phyloP scores from a whole-genome alignment of 345 rosid species.

The Eucalyptus victrix region DNA sequence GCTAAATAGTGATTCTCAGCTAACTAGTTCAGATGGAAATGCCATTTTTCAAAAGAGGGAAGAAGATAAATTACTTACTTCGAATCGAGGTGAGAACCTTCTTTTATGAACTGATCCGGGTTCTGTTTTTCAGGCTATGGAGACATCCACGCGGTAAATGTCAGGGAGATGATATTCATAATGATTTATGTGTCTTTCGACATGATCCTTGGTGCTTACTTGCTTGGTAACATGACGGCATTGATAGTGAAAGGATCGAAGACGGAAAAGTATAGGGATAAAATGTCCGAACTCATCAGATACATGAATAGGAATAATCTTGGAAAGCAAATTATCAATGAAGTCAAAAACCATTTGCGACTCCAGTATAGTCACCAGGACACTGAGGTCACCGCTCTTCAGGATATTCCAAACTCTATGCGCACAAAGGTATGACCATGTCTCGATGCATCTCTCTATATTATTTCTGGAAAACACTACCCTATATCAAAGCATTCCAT shows the following conservation, averaged over 20 bases:
- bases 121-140: conserved; percentile 58
- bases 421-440: conserved; percentile 42
- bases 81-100: not conserved
- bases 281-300: conserved; percentile 55
- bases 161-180: conserved; percentile 77
- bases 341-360: conserved; percentile 55
- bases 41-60: not conserved
- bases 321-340: conserved; percentile 37
- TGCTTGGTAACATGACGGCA: conserved; percentile 91
- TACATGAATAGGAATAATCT: conserved; percentile 65
- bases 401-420: conserved; percentile 72
- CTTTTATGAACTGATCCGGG: not conserved
- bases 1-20: not conserved
- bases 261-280: conserved; percentile 73
- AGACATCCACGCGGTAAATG: conserved; percentile 82
- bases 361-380: conserved; percentile 47
- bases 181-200: conserved; percentile 79
- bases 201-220: conserved; percentile 85
- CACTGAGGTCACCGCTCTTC: conserved; percentile 55
- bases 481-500: not conserved
- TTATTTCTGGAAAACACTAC: not conserved
- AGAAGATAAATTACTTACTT: not conserved
- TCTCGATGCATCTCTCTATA: not conserved
- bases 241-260: conserved; percentile 85
- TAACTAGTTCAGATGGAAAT: not conserved